Percentiles rank a stretch among this genome's conserved stretches.
phyloP scores from a whole-genome alignment of 2,329 filamentous ascomycete genomes.

The Arthroderma sp. region DNA sequence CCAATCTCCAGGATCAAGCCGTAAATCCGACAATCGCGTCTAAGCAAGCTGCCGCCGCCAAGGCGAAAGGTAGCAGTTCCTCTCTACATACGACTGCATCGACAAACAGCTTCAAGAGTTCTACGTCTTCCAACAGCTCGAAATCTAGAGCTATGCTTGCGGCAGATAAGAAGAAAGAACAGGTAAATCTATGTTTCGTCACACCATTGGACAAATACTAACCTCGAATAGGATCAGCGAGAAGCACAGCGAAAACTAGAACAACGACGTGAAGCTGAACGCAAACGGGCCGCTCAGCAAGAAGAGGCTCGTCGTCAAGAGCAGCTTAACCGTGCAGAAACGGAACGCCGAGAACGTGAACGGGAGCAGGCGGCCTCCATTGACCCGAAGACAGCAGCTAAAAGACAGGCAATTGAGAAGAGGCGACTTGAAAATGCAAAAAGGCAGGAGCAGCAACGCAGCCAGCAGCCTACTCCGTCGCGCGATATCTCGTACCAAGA shows the following conservation, averaged over 20 bases:
- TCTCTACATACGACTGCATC: constrained; percentile 45
- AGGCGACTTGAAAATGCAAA: constrained; percentile 35
- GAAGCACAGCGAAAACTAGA: constrained; percentile 68
- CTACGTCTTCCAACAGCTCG: constrained; percentile 46
- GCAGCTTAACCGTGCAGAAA: constrained; percentile 48
- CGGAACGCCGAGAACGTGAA: constrained; percentile 35
- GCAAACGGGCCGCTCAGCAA: constrained; percentile 52
- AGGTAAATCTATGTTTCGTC: constrained; percentile 25
- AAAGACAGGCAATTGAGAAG: constrained; percentile 47
- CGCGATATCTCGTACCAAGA: constrained; percentile 24
- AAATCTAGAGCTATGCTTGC: constrained; percentile 60
- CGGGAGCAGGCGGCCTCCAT: constrained; percentile 36
- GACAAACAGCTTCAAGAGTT: constrained; percentile 50
- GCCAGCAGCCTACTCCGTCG: constrained; percentile 22
- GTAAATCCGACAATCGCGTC: constrained; percentile 34
- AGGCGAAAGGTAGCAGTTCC: constrained; percentile 51
- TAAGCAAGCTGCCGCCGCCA: constrained; percentile 37
- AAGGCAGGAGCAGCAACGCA: constrained; percentile 33
- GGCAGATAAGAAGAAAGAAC: constrained; percentile 70
- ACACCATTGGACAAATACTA: constrained; percentile 1
- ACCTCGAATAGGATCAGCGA: constrained; percentile 49
- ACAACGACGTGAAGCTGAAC: constrained; percentile 67
- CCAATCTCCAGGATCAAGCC: constrained; percentile 32
- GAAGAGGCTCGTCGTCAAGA: constrained; percentile 50
- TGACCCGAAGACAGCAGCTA: constrained; percentile 53